phyloP scores from a whole-genome alignment of 192 early-diverging fungal species.

The Geranomyces michiganensis region DNA sequence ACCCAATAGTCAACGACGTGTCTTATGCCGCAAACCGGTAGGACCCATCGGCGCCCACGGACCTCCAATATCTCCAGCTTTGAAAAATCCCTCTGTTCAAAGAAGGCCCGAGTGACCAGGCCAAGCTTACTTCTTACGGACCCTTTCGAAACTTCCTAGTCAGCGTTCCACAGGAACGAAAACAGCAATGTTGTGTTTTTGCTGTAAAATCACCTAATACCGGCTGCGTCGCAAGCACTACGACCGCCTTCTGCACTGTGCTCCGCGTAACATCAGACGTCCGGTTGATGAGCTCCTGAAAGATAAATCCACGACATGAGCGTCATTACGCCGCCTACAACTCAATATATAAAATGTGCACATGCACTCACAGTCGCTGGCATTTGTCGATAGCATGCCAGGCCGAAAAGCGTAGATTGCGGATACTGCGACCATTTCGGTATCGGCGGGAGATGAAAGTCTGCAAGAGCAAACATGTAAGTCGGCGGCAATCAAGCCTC shows the following conservation, averaged over 20 bases:
- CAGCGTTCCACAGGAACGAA: conserved; percentile 56
- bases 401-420: conserved; percentile 73
- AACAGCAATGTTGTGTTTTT: neutral
- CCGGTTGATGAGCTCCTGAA: conserved; percentile 68
- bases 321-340: neutral
- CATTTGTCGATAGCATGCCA: conserved; percentile 82
- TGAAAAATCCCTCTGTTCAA: conserved; percentile 76
- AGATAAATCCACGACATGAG: neutral
- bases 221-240: conserved; percentile 69
- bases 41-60: neutral
- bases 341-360: neutral
- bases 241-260: conserved; percentile 81
- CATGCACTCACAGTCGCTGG: conserved; percentile 55
- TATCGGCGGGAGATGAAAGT: conserved; percentile 81
- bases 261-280: conserved; percentile 76
- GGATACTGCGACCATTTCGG: conserved; percentile 57
- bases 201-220: conserved; percentile 32
- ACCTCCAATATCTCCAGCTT: conserved; percentile 74
- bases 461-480: conserved; percentile 1
- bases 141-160: conserved; percentile 35
- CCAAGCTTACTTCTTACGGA: conserved; percentile 73
- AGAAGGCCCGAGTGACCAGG: conserved; percentile 78
- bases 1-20: neutral
- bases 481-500: too few relatives aligned
- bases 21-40: neutral